Conservation (phyloP, 768 basidiomycete genomes). For the Holtermannia corniformis region DNA sequence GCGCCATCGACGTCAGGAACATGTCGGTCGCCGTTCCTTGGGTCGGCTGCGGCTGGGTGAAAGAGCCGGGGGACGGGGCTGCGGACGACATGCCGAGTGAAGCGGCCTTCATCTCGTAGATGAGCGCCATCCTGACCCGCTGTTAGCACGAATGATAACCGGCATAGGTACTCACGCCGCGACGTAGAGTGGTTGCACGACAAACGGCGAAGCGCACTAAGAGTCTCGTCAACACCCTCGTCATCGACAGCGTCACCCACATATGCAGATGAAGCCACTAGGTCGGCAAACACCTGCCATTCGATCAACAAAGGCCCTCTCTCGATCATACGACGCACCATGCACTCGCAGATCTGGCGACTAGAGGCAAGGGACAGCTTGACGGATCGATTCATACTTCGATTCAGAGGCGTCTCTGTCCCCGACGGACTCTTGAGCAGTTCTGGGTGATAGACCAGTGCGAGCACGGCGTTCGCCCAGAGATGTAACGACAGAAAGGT, state of each 20-base stretch:
- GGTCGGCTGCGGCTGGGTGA: neutral
- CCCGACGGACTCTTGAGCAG: slow-evolving; percentile 33
- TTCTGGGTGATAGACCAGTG: slow-evolving; percentile 37
- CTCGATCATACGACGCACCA: slow-evolving; percentile 12
- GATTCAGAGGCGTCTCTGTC: slow-evolving; percentile 35
- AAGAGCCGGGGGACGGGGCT: neutral
- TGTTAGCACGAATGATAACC: too few relatives aligned
- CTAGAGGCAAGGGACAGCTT: slow-evolving; percentile 27
- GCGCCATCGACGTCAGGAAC: slow-evolving; percentile 25
- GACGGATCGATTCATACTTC: slow-evolving; percentile 29
- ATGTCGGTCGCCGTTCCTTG: slow-evolving; percentile 19
- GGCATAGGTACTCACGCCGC: slow-evolving; percentile 19
- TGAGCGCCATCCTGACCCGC: slow-evolving; percentile 34
- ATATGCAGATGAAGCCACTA: slow-evolving; percentile 20
- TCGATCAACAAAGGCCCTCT: slow-evolving; percentile 20
- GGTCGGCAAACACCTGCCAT: too few relatives aligned
- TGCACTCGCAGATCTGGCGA: slow-evolving; percentile 38
- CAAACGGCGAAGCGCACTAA: slow-evolving; percentile 22
- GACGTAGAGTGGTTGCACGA: slow-evolving; percentile 32
- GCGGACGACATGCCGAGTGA: neutral
- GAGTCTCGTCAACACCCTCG: neutral
- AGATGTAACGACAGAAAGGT: slow-evolving; percentile 23
- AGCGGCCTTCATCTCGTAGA: slow-evolving; percentile 26
- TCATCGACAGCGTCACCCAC: slow-evolving; percentile 1
- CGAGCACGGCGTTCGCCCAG: slow-evolving; percentile 36